A percentile compares a stretch with the other conserved stretches of the same genome.
phyloP scores from a whole-genome alignment of 441 rosid species.

The Pelargonium australe region DNA sequence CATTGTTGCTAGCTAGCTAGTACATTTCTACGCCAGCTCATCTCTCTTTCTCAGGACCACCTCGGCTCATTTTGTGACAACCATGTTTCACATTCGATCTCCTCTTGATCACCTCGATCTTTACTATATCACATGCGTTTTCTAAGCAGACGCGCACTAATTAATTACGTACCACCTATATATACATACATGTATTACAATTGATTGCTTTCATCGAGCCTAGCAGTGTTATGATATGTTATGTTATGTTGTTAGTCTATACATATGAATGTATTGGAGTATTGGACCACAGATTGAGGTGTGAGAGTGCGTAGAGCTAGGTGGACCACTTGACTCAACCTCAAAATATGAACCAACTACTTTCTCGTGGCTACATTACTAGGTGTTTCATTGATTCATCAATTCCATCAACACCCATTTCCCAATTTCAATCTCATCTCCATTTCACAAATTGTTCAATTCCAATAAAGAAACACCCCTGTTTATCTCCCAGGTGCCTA shows the following conservation, averaged over 20 bases:
- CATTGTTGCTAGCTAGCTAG: constrained; percentile 16
- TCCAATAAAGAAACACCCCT: not conserved
- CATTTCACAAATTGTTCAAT: not conserved
- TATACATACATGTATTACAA: too few species aligned
- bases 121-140: too few species aligned
- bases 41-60: constrained; percentile 30
- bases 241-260: too few species aligned
- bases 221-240: too few species aligned
- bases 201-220: too few species aligned
- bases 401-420: constrained; percentile 1
- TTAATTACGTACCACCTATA: too few species aligned
- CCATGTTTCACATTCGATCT: constrained; percentile 25
- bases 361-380: not conserved
- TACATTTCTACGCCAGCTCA: constrained; percentile 21
- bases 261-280: too few species aligned
- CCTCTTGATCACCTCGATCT: constrained; percentile 6
- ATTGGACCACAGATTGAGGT: too few species aligned
- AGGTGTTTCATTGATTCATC: not conserved
- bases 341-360: not conserved
- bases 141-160: too few species aligned
- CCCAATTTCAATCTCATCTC: not conserved
- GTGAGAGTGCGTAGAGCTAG: too few species aligned
- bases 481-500: not conserved
- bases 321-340: not conserved
- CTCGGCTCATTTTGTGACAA: not conserved